A percentile compares a stretch with the other conserved stretches of the same genome.
These are phyloP conservation scores for Trichoderma sp. DNA, from an alignment of 2,329 filamentous ascomycete genomes.

Conservation along the genomic window DNA sequence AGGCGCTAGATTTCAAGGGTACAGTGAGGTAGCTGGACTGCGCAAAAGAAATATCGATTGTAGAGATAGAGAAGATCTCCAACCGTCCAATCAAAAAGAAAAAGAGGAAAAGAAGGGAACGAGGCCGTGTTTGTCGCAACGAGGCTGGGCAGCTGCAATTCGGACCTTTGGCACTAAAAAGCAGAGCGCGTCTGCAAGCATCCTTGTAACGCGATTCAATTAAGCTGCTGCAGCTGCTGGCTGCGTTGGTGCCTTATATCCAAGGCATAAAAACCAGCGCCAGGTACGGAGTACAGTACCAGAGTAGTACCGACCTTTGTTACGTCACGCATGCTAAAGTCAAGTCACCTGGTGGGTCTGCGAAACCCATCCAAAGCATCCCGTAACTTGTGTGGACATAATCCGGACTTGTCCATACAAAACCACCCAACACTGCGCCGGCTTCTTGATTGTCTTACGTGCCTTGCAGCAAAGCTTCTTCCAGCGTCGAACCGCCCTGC, in stretches of 20 bases:
- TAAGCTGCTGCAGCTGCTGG: constrained; percentile 1
- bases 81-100: neutral
- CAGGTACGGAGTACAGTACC: neutral
- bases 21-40: neutral
- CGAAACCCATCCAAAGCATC: neutral
- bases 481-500: neutral
- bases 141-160: neutral
- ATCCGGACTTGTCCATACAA: neutral
- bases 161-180: neutral
- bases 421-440: neutral
- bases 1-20: neutral
- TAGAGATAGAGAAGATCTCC: neutral
- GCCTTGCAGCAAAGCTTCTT: neutral
- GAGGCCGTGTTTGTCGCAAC: neutral
- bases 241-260: neutral
- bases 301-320: neutral
- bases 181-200: constrained; percentile 3
- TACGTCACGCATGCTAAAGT: constrained; percentile 7
- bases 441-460: neutral
- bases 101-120: neutral
- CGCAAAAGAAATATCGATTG: neutral
- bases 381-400: neutral
- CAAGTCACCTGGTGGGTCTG: neutral
- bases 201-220: constrained; percentile 15
- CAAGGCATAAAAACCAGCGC: neutral